Percentiles rank a stretch among this genome's conserved stretches.
Evolutionary conservation across 2,329 filamentous ascomycete genomes (phyloP).

Genomic region (Xylaria digitata): DNA sequence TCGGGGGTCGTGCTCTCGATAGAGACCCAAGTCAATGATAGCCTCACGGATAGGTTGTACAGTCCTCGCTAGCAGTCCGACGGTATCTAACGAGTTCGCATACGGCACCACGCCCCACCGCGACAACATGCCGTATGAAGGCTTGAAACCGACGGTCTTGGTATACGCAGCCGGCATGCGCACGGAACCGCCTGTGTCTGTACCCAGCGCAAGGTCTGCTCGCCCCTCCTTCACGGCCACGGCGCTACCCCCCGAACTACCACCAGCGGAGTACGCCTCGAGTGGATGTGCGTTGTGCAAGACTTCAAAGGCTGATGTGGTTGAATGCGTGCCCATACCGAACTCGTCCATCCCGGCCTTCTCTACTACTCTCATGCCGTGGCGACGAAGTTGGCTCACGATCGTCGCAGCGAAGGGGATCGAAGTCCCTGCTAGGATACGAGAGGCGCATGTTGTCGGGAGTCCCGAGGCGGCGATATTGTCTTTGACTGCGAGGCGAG

Average conservation of each 20-base stretch:
- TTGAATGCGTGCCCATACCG: conserved; percentile 90
- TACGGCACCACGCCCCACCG: conserved; percentile 90
- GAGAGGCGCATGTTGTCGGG: conserved; percentile 87
- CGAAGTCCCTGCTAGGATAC: conserved; percentile 74
- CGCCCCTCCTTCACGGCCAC: conserved; percentile 77
- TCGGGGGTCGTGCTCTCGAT: conserved; percentile 68
- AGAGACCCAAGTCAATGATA: conserved; percentile 62
- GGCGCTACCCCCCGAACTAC: conserved; percentile 94
- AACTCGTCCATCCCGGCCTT: conserved; percentile 98
- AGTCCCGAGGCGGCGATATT: conserved; percentile 75
- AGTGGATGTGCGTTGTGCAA: conserved; percentile 65
- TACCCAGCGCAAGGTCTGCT: conserved; percentile 78
- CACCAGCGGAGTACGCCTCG: conserved; percentile 72
- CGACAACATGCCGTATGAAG: conserved; percentile 88
- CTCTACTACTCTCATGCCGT: conserved; percentile 73
- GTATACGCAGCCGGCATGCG: conserved; percentile 89
- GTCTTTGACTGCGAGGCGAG: conserved; percentile 74
- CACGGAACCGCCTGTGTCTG: conserved; percentile 92
- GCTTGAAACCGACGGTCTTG: conserved; percentile 86
- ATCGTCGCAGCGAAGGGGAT: conserved; percentile 88
- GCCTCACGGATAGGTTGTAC: conserved; percentile 64
- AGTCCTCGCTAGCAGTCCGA: conserved; percentile 76
- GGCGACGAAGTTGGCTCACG: conserved; percentile 71
- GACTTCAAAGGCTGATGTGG: conserved; percentile 73
- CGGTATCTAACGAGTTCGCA: conserved; percentile 91